Conservation (phyloP, 2,329 filamentous ascomycete species). For the Aureobasidium sp. region DNA sequence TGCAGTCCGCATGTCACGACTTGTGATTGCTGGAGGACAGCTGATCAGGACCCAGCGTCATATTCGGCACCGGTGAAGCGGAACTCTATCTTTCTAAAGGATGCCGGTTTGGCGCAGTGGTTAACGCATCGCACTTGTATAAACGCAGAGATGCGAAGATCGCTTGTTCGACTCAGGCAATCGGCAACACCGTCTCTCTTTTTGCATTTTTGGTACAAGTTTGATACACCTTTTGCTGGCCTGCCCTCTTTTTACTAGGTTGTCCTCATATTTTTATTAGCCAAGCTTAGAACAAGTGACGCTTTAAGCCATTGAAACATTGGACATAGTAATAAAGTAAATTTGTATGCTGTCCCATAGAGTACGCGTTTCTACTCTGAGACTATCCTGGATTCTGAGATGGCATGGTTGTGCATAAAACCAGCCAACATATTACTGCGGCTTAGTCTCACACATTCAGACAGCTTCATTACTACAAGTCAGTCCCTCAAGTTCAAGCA, state of each 20-base stretch:
- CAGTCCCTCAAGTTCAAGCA: background rate
- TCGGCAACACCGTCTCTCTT: background rate
- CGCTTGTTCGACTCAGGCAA: conserved; percentile 12
- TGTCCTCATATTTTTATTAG: too few species aligned
- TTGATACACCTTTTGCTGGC: too few species aligned
- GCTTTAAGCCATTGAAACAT: too few species aligned
- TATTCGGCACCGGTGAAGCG: background rate
- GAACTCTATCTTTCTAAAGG: background rate
- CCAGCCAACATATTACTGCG: too few species aligned
- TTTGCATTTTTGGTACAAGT: background rate
- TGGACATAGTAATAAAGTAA: too few species aligned
- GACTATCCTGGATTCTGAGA: too few species aligned
- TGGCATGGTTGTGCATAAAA: too few species aligned
- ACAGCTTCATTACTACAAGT: too few species aligned
- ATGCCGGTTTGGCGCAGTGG: conserved; percentile 12
- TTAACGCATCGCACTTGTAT: conserved; percentile 11
- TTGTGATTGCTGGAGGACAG: background rate
- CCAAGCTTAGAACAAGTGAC: too few species aligned
- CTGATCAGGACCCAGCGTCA: background rate
- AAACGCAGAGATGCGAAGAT: background rate
- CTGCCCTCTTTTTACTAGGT: background rate
- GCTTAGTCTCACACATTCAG: too few species aligned
- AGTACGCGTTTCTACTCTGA: too few species aligned
- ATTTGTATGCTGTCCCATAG: too few species aligned
- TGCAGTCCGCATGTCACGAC: background rate